These are phyloP conservation scores for Firmiana major DNA, from an alignment of 345 rosid genomes.

Conservation along the genomic window DNA sequence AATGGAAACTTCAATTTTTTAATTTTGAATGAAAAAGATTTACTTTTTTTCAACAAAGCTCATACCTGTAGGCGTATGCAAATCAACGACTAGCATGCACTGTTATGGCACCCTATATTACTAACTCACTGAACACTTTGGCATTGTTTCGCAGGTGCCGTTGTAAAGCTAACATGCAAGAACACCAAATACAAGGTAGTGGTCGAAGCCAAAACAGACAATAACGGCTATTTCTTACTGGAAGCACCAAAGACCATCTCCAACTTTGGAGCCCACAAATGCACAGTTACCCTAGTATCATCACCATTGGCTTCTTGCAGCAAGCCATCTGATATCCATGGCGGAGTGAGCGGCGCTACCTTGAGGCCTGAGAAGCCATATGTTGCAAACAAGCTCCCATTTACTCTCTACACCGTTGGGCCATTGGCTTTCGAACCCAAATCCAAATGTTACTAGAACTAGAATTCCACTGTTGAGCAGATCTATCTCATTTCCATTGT, in stretches of 20 bases:
- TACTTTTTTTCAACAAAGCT: not conserved
- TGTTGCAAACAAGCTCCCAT: constrained; percentile 30
- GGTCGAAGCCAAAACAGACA: constrained; percentile 47
- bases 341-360: constrained; percentile 47
- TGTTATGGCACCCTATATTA: not conserved
- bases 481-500: not conserved
- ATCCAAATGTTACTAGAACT: constrained; percentile 45
- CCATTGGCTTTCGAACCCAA: constrained; percentile 81
- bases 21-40: not conserved
- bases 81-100: not conserved
- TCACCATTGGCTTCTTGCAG: constrained; percentile 42
- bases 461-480: not conserved
- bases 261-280: constrained; percentile 70
- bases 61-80: not conserved
- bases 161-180: constrained; percentile 65
- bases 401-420: constrained; percentile 56
- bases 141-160: constrained; percentile 46
- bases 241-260: constrained; percentile 68
- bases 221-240: constrained; percentile 73
- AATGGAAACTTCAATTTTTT: not conserved
- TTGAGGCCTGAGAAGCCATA: constrained; percentile 47
- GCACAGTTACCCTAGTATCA: constrained; percentile 50
- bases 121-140: not conserved
- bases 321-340: constrained; percentile 46
- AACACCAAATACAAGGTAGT: constrained; percentile 38